Evolutionary conservation across 2,329 filamentous ascomycete genomes (phyloP), one percentile per base, ranked within the genome.

Genomic region (Bisporella sp.): DNA sequence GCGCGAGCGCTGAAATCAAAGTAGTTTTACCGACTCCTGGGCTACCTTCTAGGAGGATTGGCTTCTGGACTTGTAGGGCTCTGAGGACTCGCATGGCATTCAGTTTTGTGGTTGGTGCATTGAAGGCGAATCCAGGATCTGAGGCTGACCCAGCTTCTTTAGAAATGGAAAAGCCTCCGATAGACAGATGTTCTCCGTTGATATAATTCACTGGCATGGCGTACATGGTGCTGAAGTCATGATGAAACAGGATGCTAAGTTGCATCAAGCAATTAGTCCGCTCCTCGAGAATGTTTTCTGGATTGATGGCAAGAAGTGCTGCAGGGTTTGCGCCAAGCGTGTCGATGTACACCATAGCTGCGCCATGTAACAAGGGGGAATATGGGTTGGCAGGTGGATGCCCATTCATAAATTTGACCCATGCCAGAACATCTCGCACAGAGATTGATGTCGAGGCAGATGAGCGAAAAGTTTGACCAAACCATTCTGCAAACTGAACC

Each of bases 11-110:
- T 43, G 86, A 85, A 28, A 99, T 82, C 11, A 99, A 76, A 1
- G 92, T 95, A 0, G 93, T 99, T 72, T 99, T 99, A 50, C 93
- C 93, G 28, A 99, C 93, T 65, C 93, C 93, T n/a, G 93, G 93
- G 60, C 88, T 96, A 35, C 95, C 93, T 71, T 99, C 93, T 3
- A 99, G 78, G 5, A 99, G 76, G 48, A 99, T 92, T 3, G 93
- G 92, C 64, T 96, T 96, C 47, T 82, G 77, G 49, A 96, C 81
- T 62, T 95, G 90, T 54, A 99, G 73, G 11, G 92, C 95, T 55
- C 93, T 84, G 49, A 95, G 79, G 32, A 99, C 85, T 64, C 93
- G 81, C 82, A 97, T 92, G 1, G 87, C 86, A 64, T 99, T 99
- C 46, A 85, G 76, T 53, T 85, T 84, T 1, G 93, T 97, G 0